Conservation (phyloP, 768 basidiomycete species). For the Psilocybe cubensis region DNA sequence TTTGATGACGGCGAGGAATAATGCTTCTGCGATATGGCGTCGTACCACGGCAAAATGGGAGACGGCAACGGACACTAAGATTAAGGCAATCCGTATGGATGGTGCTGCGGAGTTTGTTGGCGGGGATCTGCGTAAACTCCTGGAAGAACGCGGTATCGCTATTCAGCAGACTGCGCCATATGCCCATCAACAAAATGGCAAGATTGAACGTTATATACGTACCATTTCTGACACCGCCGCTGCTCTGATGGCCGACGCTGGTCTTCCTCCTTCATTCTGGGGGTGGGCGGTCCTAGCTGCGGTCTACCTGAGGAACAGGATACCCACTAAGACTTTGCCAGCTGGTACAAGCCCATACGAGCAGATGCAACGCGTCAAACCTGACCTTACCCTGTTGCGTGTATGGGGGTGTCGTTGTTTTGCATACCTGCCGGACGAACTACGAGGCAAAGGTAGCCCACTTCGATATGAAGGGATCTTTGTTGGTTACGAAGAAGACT, state of each 20-base stretch:
- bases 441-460: slow-evolving; percentile 15
- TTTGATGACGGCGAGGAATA: slow-evolving; percentile 2
- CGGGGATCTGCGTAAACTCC: slow-evolving; percentile 9
- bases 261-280: slow-evolving; percentile 25
- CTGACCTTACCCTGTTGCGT: slow-evolving; percentile 28
- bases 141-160: slow-evolving; percentile 19
- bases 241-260: slow-evolving; percentile 24
- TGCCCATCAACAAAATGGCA: slow-evolving; percentile 36
- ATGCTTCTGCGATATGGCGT: slow-evolving; percentile 11
- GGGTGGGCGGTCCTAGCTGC: slow-evolving; percentile 24
- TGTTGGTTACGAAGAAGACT: slow-evolving; percentile 22
- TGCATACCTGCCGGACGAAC: slow-evolving; percentile 21
- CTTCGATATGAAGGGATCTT: slow-evolving; percentile 24
- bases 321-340: slow-evolving; percentile 27
- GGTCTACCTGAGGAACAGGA: slow-evolving; percentile 23
- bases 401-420: slow-evolving; percentile 34
- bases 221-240: slow-evolving; percentile 27
- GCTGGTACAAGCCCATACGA: slow-evolving; percentile 23
- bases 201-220: slow-evolving; percentile 29
- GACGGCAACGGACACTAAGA: slow-evolving; percentile 3
- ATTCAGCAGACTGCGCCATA: slow-evolving; percentile 28
- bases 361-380: slow-evolving; percentile 20
- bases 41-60: background rate
- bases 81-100: slow-evolving; percentile 17
- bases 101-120: slow-evolving; percentile 16